Base-by-base conservation (phyloP, 108 stramenopile genomes). In the Ochromonas danica region DNA sequence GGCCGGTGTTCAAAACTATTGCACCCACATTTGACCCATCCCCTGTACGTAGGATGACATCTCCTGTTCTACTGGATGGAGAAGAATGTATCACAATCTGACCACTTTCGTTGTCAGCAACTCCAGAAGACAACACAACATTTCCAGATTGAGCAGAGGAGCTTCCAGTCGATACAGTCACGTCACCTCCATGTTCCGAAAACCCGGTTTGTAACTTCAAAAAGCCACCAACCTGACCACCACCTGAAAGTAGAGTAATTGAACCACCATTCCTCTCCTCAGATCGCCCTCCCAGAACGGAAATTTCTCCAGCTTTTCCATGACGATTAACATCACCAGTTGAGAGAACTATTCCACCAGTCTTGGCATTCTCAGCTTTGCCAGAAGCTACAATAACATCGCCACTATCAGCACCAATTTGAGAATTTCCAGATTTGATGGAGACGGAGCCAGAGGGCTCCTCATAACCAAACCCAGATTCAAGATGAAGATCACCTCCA, bases 241-340 rank as follows among this genome's bases (percentile, higher is more conserved):
- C 67, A 70, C 22, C 67, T 70, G 67, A 70, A 40, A 31, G 33
- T 70, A 70, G 10, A 70, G 17, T 10, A 70, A 70, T 31, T 70
- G 67, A 14, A 38, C 67, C 67, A 70, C 67, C 67, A 70, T 10
- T 17, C 33, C 22, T 31, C 14, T 10, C 67, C 33, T 40, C 67
- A 17, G 14, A 17, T 10, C 10, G 17, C 14, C 67, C 67, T 31
- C 22, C 14, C 36, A 70, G 22, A 70, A 70, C 22, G 40, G 67
- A 38, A 70, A 38, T 22, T 17, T 31, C 22, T 40, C 67, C 67
- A 70, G 17, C 39, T 70, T 70, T 40, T 70, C 67, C 22, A 40
- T 14, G 33, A 70, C 10, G 10, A 70, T 14, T 14, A 22, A 40
- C 40, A 40, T 38, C 67, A 70, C 36, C 67, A 22, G 40, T 22